Base-by-base conservation (phyloP, 176 grass and related monocot species). In the Oryza punctata region DNA sequence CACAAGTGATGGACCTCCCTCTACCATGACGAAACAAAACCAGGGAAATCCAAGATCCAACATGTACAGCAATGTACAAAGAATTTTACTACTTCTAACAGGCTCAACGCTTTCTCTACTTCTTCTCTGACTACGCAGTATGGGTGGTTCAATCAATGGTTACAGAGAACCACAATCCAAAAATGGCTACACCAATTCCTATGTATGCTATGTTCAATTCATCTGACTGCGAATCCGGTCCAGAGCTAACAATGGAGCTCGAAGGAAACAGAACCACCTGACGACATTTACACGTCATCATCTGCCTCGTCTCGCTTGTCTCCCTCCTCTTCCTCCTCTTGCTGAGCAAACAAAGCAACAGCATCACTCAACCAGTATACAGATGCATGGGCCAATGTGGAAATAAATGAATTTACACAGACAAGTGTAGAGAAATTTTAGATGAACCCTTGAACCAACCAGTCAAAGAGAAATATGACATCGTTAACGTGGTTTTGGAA, bases 251-350 rank as follows among this genome's bases (percentile, higher is more conserved):
- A 25, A 46, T 65, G 81, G 54, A 23, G 52, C 49, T 13, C 19
- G 0, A 24, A 64, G 19, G 19, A 6, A 57, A 54, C 32, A 81
- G 54, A 15, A 35, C 12, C 26, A 84, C 19, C 28, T 67, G 70
- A 16, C 46, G 46, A 61, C 67, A 71, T 41, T 49, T 78, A 76
- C 63, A 81, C 76, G 5, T 77, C 81, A 33, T 76, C 67, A 60
- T 77, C 76, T 60, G 76, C 35, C 63, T 84, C 85, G 33, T 91
- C 46, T 77, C 76, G 76, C 76, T 81, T 3, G 6, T 49, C 46
- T 49, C 14, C 46, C 46, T 83, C 54, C 80, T 68, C 61, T 70
- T 80, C 38, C 76, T 79, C 78, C 76, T 72, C 81, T 77, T 87
- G 70, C 89, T 81, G 76, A 69, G 32, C 50, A 64, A 67, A 60